Evolutionary conservation across 2,329 filamentous ascomycete genomes (phyloP).

Genomic region (Aspergillus tubingensis): DNA sequence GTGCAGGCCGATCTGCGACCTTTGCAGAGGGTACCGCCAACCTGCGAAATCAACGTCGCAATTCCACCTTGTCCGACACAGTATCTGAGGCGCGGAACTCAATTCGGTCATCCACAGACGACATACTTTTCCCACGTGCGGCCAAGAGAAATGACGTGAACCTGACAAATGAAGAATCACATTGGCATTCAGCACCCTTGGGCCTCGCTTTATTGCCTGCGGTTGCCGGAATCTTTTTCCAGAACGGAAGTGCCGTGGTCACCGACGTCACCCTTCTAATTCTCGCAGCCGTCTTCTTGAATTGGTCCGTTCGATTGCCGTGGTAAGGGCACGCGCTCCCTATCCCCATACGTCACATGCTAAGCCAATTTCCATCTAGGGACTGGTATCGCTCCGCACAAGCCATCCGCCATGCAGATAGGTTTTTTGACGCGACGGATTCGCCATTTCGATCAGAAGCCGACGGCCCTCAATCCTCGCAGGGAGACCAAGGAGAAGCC

Average conservation of each 20-base stretch:
- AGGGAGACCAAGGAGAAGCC: constrained; percentile 11
- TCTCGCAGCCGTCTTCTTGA: constrained; percentile 80
- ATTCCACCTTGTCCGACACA: constrained; percentile 77
- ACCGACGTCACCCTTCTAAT: constrained; percentile 82
- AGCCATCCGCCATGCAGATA: constrained; percentile 55
- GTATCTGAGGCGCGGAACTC: constrained; percentile 66
- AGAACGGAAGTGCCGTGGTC: constrained; percentile 78
- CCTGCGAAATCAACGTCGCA: constrained; percentile 59
- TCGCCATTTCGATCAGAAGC: constrained; percentile 29
- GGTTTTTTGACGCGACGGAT: constrained; percentile 23
- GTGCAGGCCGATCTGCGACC: constrained; percentile 38
- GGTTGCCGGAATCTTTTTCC: constrained; percentile 79
- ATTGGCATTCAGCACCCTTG: constrained; percentile 79
- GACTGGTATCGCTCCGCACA: constrained; percentile 75
- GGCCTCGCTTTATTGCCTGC: constrained; percentile 83
- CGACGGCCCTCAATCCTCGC: constrained; percentile 22
- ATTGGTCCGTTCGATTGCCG: constrained; percentile 87
- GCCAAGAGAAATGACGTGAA: constrained; percentile 33
- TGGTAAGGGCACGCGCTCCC: constrained; percentile 61
- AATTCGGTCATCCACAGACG: constrained; percentile 67
- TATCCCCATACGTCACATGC: constrained; percentile 4
- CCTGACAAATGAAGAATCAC: constrained; percentile 58
- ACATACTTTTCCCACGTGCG: constrained; percentile 64
- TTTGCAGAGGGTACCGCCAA: constrained; percentile 35
- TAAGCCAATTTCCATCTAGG: constrained; percentile 43